Evolutionary conservation across 1,284 basidiomycete genomes (phyloP).

Genomic region (Anthracocystis walkeri): DNA sequence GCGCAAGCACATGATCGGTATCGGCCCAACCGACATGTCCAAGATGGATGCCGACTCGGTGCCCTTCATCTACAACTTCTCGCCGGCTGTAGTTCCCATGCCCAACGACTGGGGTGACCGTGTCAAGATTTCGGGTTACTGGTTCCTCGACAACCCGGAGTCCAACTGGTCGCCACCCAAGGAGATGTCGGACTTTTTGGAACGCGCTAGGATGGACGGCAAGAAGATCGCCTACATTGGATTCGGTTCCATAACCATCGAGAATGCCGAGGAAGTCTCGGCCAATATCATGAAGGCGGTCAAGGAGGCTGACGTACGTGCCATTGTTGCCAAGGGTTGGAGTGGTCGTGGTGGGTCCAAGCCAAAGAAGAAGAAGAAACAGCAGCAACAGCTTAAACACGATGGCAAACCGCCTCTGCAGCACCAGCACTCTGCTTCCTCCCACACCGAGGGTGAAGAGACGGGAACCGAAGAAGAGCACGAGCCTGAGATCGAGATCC

Average conservation of each 20-base stretch:
- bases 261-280: conserved; percentile 65
- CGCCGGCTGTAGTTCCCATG: conserved; percentile 59
- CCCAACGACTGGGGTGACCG: conserved; percentile 63
- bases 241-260: conserved; percentile 71
- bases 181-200: conserved; percentile 75
- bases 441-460: conserved; percentile 25
- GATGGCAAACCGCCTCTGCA: background rate
- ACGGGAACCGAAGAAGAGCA: conserved; percentile 32
- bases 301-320: conserved; percentile 54
- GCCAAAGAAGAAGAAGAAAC: conserved; percentile 34
- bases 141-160: conserved; percentile 70
- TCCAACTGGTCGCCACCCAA: conserved; percentile 75
- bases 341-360: conserved; percentile 51
- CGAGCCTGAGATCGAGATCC: conserved; percentile 66
- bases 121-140: conserved; percentile 63
- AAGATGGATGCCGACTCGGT: conserved; percentile 52
- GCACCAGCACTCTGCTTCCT: conserved; percentile 5
- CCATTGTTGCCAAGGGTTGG: conserved; percentile 68
- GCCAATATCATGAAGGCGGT: conserved; percentile 60
- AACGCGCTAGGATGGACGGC: conserved; percentile 74
- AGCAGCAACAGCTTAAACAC: conserved; percentile 8
- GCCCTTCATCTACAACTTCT: conserved; percentile 67
- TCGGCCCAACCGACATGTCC: conserved; percentile 47
- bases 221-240: conserved; percentile 71
- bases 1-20: conserved; percentile 59